Percentiles rank a stretch among this genome's conserved stretches.
Conservation (phyloP, 768 basidiomycete species). For the Exsudoporus frostii region DNA sequence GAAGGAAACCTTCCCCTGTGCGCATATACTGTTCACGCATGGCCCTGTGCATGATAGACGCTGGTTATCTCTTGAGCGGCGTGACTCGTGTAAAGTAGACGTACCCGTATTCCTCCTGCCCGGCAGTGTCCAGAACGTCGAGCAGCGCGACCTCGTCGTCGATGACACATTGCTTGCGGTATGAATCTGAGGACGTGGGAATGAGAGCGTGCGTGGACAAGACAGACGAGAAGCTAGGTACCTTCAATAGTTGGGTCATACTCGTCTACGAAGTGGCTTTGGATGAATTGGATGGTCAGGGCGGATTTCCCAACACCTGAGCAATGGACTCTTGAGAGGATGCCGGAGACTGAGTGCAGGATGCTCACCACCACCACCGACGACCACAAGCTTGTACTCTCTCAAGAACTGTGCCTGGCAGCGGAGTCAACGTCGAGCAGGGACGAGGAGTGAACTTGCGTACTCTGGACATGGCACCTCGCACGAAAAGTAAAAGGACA, state of each 20-base stretch:
- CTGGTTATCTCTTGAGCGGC: slow-evolving; percentile 4
- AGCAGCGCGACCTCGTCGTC: slow-evolving; percentile 98
- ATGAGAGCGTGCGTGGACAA: not conserved
- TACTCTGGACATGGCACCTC: slow-evolving; percentile 32
- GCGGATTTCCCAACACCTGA: slow-evolving; percentile 73
- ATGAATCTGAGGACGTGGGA: slow-evolving; percentile 63
- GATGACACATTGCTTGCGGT: slow-evolving; percentile 94
- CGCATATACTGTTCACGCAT: slow-evolving; percentile 99
- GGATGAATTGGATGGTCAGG: slow-evolving; percentile 97
- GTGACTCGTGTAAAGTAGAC: slow-evolving; percentile 29
- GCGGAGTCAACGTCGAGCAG: not conserved
- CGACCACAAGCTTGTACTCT: slow-evolving; percentile 98
- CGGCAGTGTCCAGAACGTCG: slow-evolving; percentile 96
- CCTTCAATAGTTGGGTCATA: slow-evolving; percentile 96
- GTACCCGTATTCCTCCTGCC: slow-evolving; percentile 97
- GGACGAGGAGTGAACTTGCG: not conserved
- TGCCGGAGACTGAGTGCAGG: slow-evolving; percentile 28
- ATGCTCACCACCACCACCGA: slow-evolving; percentile 88
- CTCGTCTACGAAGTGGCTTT: slow-evolving; percentile 90
- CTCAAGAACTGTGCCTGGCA: slow-evolving; percentile 81
- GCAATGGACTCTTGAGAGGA: not conserved
- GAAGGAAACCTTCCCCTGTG: slow-evolving; percentile 95
- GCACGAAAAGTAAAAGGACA: not conserved
- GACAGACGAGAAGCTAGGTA: slow-evolving; percentile 25
- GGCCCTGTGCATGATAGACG: slow-evolving; percentile 49